Conservation (phyloP, 1,284 basidiomycete species). For the Prillingera fragicola region DNA sequence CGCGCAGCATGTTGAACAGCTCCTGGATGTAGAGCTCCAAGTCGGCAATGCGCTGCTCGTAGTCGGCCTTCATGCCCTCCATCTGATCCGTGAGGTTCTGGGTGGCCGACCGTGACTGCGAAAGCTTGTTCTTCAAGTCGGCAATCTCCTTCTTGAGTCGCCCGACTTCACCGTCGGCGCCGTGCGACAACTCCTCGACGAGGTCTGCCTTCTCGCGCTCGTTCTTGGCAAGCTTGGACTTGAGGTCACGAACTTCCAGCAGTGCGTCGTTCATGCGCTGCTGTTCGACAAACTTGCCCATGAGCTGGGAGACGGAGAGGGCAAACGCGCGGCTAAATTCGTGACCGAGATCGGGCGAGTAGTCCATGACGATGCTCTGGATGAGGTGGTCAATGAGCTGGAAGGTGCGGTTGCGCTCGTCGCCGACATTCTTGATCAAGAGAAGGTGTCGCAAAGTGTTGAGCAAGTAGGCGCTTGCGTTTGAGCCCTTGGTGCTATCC, state of each 20-base stretch:
- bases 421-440: slow-evolving; percentile 81
- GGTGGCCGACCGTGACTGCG: slow-evolving; percentile 70
- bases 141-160: slow-evolving; percentile 68
- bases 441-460: slow-evolving; percentile 89
- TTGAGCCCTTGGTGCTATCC: slow-evolving; percentile 65
- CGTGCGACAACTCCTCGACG: slow-evolving; percentile 72
- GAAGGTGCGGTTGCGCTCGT: slow-evolving; percentile 77
- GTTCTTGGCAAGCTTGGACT: slow-evolving; percentile 53
- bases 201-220: slow-evolving; percentile 52
- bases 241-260: slow-evolving; percentile 66
- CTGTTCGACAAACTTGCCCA: slow-evolving; percentile 85
- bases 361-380: slow-evolving; percentile 85
- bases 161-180: slow-evolving; percentile 77
- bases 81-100: slow-evolving; percentile 70
- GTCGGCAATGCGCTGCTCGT: slow-evolving; percentile 80
- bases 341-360: slow-evolving; percentile 60
- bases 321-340: slow-evolving; percentile 82
- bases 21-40: slow-evolving; percentile 91
- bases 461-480: slow-evolving; percentile 79
- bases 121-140: slow-evolving; percentile 73
- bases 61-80: slow-evolving; percentile 69
- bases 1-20: slow-evolving; percentile 84
- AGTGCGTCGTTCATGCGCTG: slow-evolving; percentile 76
- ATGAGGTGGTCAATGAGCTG: slow-evolving; percentile 91
- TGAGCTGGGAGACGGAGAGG: slow-evolving; percentile 80